Base-by-base conservation (phyloP, 768 basidiomycete species). In the Pulveroboletus frians region DNA sequence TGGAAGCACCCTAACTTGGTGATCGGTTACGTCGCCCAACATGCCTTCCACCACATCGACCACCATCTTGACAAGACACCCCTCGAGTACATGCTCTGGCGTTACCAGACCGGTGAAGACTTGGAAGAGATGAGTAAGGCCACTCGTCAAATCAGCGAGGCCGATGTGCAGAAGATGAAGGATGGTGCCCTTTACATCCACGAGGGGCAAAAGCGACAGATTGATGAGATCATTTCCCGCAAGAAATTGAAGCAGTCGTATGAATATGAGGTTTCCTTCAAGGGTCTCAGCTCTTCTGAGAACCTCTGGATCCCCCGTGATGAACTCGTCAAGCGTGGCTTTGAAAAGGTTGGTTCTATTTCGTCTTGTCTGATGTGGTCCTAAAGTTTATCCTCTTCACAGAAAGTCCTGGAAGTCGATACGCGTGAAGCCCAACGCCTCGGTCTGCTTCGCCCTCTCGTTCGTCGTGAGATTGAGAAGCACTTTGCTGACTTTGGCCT, bases 1-100 rank as follows among this genome's bases (percentile, higher is more conserved):
- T 97, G 94, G 94, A 97, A 94, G 77, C 94, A 97, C 76, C 94
- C 94, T 54, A 97, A 97, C 81, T 79, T 97, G 82, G 94, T 97
- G 74, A 95, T 97, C 55, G 94, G 94, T 65, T 97, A 97, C 75
- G 94, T 97, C 58, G 94, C 94, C 36, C 94, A 97, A 73, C 94
- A 97, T 72, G 94, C 94, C 53, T 97, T 97, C 93, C 94, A 97
- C 78, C 94, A 97, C 71, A 97, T 97, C 66, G 94, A 97, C 70
- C 75, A 92, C 71, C 94, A 97, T 68, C 89, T 97, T 67, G 94
- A 97, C 80, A 95, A 93, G 81, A 97, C 94, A 13, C 91, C 94
- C 43, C 85, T 97, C 61, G 94, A 97, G 76, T 97, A 97, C 80
- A 92, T 97, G 91, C 76, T 97, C 58, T 97, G 94, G 94, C 93